Conservation (phyloP, 352 stramenopile genomes). For the Phytophthora pisi region DNA sequence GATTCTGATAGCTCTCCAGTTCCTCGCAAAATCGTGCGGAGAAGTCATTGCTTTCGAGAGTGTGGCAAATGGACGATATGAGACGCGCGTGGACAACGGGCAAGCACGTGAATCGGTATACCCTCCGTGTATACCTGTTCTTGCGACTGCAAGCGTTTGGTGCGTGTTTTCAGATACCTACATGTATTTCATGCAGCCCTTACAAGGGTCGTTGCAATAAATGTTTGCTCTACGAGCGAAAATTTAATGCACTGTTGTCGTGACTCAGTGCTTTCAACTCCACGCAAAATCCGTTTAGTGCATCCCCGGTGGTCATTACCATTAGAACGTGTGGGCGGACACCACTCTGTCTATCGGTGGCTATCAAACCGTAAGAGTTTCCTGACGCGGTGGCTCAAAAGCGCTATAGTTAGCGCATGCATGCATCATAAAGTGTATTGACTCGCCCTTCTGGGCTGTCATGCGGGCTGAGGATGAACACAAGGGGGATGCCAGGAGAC, state of each 20-base stretch:
- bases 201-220: neutral
- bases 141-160: neutral
- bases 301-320: too few species aligned
- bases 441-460: neutral
- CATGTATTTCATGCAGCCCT: too few species aligned
- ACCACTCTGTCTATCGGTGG: too few species aligned
- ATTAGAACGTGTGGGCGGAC: too few species aligned
- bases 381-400: neutral
- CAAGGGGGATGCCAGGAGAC: neutral
- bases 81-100: neutral
- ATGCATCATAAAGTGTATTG: neutral
- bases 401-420: conserved; percentile 12
- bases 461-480: conserved; percentile 10
- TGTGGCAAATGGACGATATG: neutral
- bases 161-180: neutral
- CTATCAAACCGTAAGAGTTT: neutral
- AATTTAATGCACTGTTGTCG: neutral
- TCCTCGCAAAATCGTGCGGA: neutral
- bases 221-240: neutral
- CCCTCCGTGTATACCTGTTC: neutral
- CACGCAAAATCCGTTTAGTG: neutral
- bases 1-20: neutral
- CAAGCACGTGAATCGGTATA: neutral
- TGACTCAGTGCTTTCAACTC: neutral
- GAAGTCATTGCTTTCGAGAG: neutral